Evolutionary conservation across 441 rosid species (phyloP), one percentile per base, ranked within the genome.

Genomic region (Geranium incanum): DNA sequence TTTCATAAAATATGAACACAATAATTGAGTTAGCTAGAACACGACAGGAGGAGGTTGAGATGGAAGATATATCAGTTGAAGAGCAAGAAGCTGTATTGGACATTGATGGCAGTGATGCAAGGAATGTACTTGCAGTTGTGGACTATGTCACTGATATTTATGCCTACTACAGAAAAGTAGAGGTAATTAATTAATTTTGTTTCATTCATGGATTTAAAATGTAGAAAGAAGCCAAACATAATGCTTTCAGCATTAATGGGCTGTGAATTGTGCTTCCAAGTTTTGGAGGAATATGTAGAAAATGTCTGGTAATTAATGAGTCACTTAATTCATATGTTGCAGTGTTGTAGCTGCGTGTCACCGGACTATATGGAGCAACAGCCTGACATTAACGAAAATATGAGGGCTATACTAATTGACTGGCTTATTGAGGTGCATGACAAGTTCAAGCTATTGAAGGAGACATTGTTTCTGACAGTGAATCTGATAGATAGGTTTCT

Each of bases 391-490:
- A 92, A 95, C 45, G 97, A 89, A 77, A 89, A 84, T 80, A 95
- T 94, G 99, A 84, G 99, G 77, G 97, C 84, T 36, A 92, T 94
- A 60, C 86, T 94, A 18, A 85, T 92, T 69, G 99, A 94, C 72
- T 94, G 99, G 97, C 83, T 94, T 38, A 88, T 90, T 70, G 99
- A 94, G 97, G 99, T 95, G 28, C 99, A 92, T 48, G 90, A 95
- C 86, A 95, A 95, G 85, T 95, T 95, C 75, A 93, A 88, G 59
- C 84, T 92, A 77, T 84, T 85, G 95, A 85, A 82, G 0, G 99
- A 92, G 86, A 95, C 99, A n/a, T 75, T 95, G 70, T 95, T 87
- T 77, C 95, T 95, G 0, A 90, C 98, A 0, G 87, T 95, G 70
- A 90, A 95, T 79, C 82, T 95, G 36, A 82, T 95, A 57, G 99